phyloP scores from a whole-genome alignment of 257 asterid genomes.

The Solanum habrochaites region DNA sequence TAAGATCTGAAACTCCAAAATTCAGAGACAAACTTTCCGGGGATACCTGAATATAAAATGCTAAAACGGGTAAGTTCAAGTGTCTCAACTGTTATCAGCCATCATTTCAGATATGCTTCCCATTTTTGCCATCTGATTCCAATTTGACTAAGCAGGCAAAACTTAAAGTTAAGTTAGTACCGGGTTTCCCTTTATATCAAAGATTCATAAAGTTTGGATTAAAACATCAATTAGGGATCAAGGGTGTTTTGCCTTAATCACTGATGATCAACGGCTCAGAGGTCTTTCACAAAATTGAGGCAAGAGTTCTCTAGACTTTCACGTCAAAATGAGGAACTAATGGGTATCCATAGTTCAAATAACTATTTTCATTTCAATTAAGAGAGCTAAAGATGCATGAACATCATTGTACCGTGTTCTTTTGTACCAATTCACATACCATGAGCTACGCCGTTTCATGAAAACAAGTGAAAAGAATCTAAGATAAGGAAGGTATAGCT shows the following conservation, averaged over 20 bases:
- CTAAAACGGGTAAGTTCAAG: neutral
- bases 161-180: neutral
- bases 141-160: neutral
- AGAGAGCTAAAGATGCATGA: neutral
- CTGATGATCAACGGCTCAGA: neutral
- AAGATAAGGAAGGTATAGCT: neutral
- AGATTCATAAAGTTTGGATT: neutral
- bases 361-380: neutral
- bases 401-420: neutral
- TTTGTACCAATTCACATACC: neutral
- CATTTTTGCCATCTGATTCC: neutral
- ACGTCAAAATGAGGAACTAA: neutral
- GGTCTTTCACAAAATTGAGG: neutral
- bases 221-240: neutral
- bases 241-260: neutral
- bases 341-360: neutral
- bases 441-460: neutral
- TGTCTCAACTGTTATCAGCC: neutral
- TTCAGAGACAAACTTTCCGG: neutral
- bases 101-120: neutral
- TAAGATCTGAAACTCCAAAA: neutral
- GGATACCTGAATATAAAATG: neutral
- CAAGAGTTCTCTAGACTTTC: neutral
- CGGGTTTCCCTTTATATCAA: neutral
- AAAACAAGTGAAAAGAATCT: neutral